Conservation (phyloP, 352 stramenopile species). For the Pythium grandisporangium region DNA sequence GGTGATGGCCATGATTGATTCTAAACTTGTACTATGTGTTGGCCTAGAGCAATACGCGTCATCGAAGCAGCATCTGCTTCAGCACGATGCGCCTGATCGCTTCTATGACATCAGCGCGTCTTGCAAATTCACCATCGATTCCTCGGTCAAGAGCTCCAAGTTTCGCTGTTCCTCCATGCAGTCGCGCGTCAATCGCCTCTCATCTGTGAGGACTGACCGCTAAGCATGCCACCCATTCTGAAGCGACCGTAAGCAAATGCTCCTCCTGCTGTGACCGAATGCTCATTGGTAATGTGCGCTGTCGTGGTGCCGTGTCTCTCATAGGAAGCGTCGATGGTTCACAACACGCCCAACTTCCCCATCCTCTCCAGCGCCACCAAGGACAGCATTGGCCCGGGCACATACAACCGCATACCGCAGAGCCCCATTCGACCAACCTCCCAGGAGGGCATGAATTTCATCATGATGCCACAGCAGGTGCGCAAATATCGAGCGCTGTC, state of each 20-base stretch:
- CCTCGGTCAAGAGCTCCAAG: conserved; percentile 49
- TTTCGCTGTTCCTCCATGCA: conserved; percentile 62
- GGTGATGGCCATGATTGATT: too few relatives aligned
- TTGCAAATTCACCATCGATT: conserved; percentile 60
- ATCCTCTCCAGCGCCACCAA: conserved; percentile 46
- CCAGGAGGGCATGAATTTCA: conserved; percentile 47
- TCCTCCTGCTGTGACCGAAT: too few relatives aligned
- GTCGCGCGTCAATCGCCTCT: conserved; percentile 36
- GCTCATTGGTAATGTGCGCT: too few relatives aligned
- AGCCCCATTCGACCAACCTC: conserved; percentile 5
- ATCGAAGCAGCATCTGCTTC: conserved; percentile 45
- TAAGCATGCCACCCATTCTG: too few relatives aligned
- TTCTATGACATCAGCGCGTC: conserved; percentile 72
- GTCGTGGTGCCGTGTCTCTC: too few relatives aligned
- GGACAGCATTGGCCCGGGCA: conserved; percentile 35
- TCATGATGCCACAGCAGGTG: conserved; percentile 65
- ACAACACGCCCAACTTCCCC: conserved; percentile 61
- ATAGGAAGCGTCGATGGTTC: conserved; percentile 57
- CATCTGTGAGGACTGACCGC: conserved; percentile 47
- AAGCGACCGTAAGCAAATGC: too few relatives aligned
- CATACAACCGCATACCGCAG: conserved; percentile 24
- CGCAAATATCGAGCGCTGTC: background rate
- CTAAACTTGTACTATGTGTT: background rate
- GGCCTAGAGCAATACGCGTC: conserved; percentile 54
- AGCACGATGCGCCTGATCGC: conserved; percentile 43